These are phyloP conservation scores for Collybiopsis luxurians DNA, from an alignment of 768 basidiomycete species.

Conservation along the genomic window DNA sequence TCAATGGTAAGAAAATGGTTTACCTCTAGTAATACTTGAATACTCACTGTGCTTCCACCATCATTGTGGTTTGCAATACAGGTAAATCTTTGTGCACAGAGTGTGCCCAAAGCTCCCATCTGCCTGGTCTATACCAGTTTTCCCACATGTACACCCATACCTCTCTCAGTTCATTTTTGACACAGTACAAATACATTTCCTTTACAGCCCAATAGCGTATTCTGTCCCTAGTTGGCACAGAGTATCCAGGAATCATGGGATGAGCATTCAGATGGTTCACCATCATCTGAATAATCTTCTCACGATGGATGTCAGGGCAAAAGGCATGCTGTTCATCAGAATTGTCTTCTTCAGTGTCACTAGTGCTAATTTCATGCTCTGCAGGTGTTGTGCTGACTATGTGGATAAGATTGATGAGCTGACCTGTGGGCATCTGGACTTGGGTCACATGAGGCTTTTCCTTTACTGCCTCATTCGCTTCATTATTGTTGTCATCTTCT, in stretches of 20 bases:
- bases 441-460: no score
- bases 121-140: slow-evolving; percentile 20
- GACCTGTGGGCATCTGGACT: no score
- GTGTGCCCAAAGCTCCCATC: slow-evolving; percentile 25
- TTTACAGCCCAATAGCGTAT: slow-evolving; percentile 22
- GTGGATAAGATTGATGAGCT: no score
- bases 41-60: slow-evolving; percentile 28
- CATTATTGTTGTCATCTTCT: no score
- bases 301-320: neutral
- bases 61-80: slow-evolving; percentile 26
- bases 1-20: no score
- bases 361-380: no score
- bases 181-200: slow-evolving; percentile 21
- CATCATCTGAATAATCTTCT: slow-evolving; percentile 16
- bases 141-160: slow-evolving; percentile 24
- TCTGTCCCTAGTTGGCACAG: slow-evolving; percentile 14
- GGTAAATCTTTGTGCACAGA: slow-evolving; percentile 15
- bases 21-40: no score
- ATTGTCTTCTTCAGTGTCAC: no score
- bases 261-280: slow-evolving; percentile 18
- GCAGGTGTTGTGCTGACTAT: no score
- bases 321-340: no score
- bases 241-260: slow-evolving; percentile 21
- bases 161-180: slow-evolving; percentile 14
- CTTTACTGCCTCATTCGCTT: no score